A percentile compares a stretch with the other conserved stretches of the same genome.
phyloP scores from a whole-genome alignment of 805 yeast species.

The Sporopachydermia quercuum region DNA sequence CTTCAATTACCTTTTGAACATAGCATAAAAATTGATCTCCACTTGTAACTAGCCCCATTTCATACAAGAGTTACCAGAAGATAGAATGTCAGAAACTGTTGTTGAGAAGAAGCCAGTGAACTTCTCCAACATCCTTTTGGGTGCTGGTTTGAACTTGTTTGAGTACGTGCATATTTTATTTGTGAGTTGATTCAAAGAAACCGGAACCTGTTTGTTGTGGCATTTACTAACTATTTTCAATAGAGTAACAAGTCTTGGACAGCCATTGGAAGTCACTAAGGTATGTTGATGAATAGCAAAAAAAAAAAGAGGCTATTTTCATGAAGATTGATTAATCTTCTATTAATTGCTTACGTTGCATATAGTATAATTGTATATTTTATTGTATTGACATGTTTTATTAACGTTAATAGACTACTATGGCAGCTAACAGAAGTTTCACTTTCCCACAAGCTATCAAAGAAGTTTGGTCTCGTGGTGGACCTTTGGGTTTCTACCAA shows the following conservation, averaged over 20 bases:
- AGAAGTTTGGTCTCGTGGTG: slow-evolving; percentile 88
- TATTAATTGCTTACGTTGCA: too few relatives aligned
- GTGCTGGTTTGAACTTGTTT: slow-evolving; percentile 84
- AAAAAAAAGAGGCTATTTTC: too few relatives aligned
- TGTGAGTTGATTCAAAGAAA: background rate
- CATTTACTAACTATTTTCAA: slow-evolving; percentile 2
- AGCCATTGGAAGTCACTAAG: slow-evolving; percentile 84
- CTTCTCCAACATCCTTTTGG: slow-evolving; percentile 78
- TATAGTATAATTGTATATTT: too few relatives aligned
- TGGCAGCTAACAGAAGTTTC: slow-evolving; percentile 89
- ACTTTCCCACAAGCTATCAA: slow-evolving; percentile 51
- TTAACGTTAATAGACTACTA: too few relatives aligned
- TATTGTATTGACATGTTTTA: too few relatives aligned
- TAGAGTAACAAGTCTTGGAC: slow-evolving; percentile 81
- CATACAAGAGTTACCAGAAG: too few relatives aligned
- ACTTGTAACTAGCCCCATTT: too few relatives aligned
- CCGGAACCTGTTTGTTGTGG: background rate
- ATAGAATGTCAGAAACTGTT: too few relatives aligned
- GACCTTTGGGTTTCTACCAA: slow-evolving; percentile 83
- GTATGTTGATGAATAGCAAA: slow-evolving; percentile 6
- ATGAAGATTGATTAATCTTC: too few relatives aligned
- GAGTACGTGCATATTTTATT: slow-evolving; percentile 40
- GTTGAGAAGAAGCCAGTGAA: slow-evolving; percentile 75
- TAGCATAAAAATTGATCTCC: too few relatives aligned
- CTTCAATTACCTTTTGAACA: too few relatives aligned